A percentile compares a stretch with the other conserved stretches of the same genome.
Conservation (phyloP, 2,329 filamentous ascomycete genomes). For the Fusarium stilboides region DNA sequence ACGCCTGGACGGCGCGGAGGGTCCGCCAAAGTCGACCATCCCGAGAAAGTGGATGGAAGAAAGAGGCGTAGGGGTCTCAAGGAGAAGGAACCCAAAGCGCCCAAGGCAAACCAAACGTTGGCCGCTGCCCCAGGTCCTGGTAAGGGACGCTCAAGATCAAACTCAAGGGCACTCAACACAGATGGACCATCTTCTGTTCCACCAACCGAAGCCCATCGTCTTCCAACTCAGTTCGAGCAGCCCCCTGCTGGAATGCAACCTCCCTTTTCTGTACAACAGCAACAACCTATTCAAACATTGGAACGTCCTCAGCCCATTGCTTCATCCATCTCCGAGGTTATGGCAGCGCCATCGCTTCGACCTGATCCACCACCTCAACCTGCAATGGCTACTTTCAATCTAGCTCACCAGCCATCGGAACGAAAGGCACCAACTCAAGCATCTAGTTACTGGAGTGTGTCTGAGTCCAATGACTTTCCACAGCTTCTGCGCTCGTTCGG, state of each 20-base stretch:
- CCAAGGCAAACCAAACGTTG: slow-evolving; percentile 61
- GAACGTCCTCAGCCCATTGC: slow-evolving; percentile 57
- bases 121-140: slow-evolving; percentile 62
- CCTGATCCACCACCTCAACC: slow-evolving; percentile 68
- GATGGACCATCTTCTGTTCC: slow-evolving; percentile 60
- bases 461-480: slow-evolving; percentile 83
- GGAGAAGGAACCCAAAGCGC: slow-evolving; percentile 60
- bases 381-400: slow-evolving; percentile 66
- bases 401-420: slow-evolving; percentile 62
- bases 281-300: slow-evolving; percentile 48
- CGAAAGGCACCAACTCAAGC: slow-evolving; percentile 71
- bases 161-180: slow-evolving; percentile 64
- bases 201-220: slow-evolving; percentile 59
- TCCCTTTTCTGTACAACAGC: slow-evolving; percentile 57
- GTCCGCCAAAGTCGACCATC: slow-evolving; percentile 59
- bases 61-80: slow-evolving; percentile 58
- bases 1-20: slow-evolving; percentile 70
- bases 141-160: slow-evolving; percentile 69
- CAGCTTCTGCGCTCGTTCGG: slow-evolving; percentile 81
- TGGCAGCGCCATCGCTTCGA: slow-evolving; percentile 70
- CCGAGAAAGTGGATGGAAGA: slow-evolving; percentile 63
- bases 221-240: slow-evolving; percentile 62
- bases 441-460: slow-evolving; percentile 91
- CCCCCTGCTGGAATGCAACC: slow-evolving; percentile 60
- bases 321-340: slow-evolving; percentile 65